Conservation (phyloP, 768 basidiomycete species). For the Tulasnella sp. region DNA sequence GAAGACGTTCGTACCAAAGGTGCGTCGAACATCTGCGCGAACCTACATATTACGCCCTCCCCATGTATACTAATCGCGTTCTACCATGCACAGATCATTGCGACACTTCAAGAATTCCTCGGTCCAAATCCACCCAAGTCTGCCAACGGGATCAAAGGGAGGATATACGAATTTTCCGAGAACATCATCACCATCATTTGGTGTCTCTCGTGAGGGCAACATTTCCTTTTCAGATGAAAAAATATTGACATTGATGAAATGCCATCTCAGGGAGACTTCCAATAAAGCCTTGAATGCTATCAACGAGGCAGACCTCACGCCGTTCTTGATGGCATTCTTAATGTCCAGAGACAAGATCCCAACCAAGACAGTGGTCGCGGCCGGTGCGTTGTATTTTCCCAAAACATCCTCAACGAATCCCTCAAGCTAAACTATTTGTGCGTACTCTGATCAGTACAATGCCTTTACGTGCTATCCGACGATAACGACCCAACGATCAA, state of each 20-base stretch:
- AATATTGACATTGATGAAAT: not conserved
- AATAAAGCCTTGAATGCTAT: constrained; percentile 85
- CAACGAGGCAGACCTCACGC: constrained; percentile 65
- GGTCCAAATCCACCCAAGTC: constrained; percentile 38
- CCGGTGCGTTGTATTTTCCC: constrained; percentile 42
- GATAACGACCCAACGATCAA: constrained; percentile 70
- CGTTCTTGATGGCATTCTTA: constrained; percentile 87
- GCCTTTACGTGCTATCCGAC: constrained; percentile 84
- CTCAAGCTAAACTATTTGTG: not conserved
- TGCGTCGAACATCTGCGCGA: constrained; percentile 23
- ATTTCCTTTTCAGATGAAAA: not conserved
- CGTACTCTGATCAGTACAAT: constrained; percentile 40
- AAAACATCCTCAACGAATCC: not conserved
- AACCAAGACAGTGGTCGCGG: constrained; percentile 60
- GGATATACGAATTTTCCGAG: constrained; percentile 81
- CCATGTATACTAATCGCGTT: too few relatives aligned
- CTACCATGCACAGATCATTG: not conserved
- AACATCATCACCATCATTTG: constrained; percentile 87
- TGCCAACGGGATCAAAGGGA: constrained; percentile 57
- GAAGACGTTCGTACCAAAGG: constrained; percentile 69
- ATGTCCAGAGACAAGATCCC: constrained; percentile 59
- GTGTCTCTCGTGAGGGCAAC: constrained; percentile 77
- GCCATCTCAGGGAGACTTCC: constrained; percentile 64
- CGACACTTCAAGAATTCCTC: constrained; percentile 32
- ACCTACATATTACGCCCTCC: not conserved